Evolutionary conservation across 345 rosid species (phyloP), one percentile per base, ranked within the genome.

Genomic region (Syzygium grande): DNA sequence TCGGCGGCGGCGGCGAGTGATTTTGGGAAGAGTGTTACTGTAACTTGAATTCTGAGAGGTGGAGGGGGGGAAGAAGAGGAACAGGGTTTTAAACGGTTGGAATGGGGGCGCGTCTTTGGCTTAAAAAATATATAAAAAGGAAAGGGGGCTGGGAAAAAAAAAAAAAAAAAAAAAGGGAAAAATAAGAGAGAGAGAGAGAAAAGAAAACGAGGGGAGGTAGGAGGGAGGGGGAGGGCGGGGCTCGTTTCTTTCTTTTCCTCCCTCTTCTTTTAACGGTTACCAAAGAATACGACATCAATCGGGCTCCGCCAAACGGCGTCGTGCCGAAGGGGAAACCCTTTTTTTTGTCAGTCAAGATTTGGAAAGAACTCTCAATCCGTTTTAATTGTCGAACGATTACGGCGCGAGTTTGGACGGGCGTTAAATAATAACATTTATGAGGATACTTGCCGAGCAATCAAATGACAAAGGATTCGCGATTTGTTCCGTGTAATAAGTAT

Each of bases 51-150:
- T 68, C 34, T 16, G 46, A 34, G 27, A 9, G 38, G 11, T n/a
- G n/a, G n/a, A n/a, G n/a, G n/a, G n/a, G n/a, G 52, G 85, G 49
- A 84, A 61, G 80, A 43, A 84, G 87, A 59, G 51, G 90, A 91
- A 88, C 89, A 87, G 92, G 89, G 87, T 92, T 90, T 90, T 88
- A 90, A 92, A 92, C 97, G 94, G 92, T 91, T 92, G 73, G 86
- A 89, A 91, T 56, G 91, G 91, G 41, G 7, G 92, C 22, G 84
- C 84, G 78, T 4, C 56, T 22, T 22, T 2, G 80, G 87, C 51
- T 27, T 61, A 15, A 58, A 16, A 43, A 38, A 17, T 16, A 58
- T 43, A 43, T 43, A 43, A 49, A 5, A 1, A 29, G 29, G 1
- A 34, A 59, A 59, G 65, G 29, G 11, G 15, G 11, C 6, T 11